A percentile compares a stretch with the other conserved stretches of the same genome.
phyloP scores from a whole-genome alignment of 179 eudicot species.

The Vitellaria paradoxa region DNA sequence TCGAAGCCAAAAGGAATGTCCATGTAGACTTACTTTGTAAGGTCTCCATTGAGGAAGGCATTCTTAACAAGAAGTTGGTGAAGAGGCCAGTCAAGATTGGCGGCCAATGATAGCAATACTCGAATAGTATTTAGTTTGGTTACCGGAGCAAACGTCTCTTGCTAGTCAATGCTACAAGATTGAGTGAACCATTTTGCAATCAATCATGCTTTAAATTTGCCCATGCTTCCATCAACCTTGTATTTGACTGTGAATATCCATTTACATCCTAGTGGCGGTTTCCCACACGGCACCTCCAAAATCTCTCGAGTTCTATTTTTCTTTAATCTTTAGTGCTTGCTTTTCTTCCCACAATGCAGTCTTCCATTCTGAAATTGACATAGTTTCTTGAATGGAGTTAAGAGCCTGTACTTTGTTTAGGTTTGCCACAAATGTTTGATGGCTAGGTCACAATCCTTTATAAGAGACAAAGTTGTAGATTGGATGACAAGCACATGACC shows the following conservation, averaged over 20 bases:
- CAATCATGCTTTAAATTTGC: background rate
- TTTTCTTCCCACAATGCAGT: background rate
- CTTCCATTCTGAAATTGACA: background rate
- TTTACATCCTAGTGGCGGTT: background rate
- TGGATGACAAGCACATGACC: no score
- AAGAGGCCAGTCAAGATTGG: no score
- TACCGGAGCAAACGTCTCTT: no score
- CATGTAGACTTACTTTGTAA: background rate
- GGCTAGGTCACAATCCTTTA: no score
- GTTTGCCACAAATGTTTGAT: no score
- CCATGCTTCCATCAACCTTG: background rate
- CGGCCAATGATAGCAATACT: no score
- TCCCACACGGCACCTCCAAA: background rate
- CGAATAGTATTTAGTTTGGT: no score
- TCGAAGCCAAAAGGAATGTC: background rate
- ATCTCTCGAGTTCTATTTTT: background rate
- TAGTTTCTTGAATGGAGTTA: no score
- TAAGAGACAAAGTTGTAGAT: no score
- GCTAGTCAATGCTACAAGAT: background rate
- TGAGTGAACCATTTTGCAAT: background rate
- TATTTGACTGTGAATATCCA: background rate
- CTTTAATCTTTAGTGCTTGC: background rate
- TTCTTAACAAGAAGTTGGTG: background rate
- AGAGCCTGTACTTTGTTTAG: no score
- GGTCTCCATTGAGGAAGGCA: constrained; percentile 1